These are phyloP conservation scores for Colletotrichum viniferum DNA, from an alignment of 2,329 filamentous ascomycete species.

Conservation along the genomic window DNA sequence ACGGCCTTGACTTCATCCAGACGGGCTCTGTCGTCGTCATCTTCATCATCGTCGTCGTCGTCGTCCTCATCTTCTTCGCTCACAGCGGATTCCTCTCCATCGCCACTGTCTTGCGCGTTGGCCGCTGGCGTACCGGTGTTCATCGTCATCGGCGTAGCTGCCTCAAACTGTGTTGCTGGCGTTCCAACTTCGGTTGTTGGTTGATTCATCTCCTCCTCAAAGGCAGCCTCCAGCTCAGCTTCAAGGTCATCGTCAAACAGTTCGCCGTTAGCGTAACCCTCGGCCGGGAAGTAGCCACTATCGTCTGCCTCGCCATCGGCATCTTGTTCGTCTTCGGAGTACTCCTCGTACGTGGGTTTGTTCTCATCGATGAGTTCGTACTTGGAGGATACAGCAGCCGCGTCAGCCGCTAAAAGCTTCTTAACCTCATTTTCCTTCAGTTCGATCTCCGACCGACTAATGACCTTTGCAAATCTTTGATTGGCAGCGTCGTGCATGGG, in stretches of 20 bases:
- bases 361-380: constrained; percentile 69
- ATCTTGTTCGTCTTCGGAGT: constrained; percentile 63
- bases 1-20: constrained; percentile 58
- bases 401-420: constrained; percentile 73
- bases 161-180: constrained; percentile 46
- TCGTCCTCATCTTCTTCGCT: constrained; percentile 54
- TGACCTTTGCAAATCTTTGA: constrained; percentile 81
- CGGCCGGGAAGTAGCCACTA: constrained; percentile 42
- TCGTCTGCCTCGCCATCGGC: constrained; percentile 52
- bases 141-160: constrained; percentile 47
- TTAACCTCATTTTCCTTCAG: constrained; percentile 83
- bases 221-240: constrained; percentile 59
- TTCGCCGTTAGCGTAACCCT: constrained; percentile 32
- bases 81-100: constrained; percentile 49
- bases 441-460: constrained; percentile 83
- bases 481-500: constrained; percentile 87
- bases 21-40: constrained; percentile 56
- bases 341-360: constrained; percentile 46
- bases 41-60: constrained; percentile 57
- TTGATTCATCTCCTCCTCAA: constrained; percentile 49
- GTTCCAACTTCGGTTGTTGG: constrained; percentile 41
- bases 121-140: constrained; percentile 49
- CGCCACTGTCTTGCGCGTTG: constrained; percentile 47
- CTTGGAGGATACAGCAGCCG: constrained; percentile 60
- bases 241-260: constrained; percentile 54